These are phyloP conservation scores for Chlorella ohadii DNA, from an alignment of 139 green algal genomes.

Conservation along the genomic window DNA sequence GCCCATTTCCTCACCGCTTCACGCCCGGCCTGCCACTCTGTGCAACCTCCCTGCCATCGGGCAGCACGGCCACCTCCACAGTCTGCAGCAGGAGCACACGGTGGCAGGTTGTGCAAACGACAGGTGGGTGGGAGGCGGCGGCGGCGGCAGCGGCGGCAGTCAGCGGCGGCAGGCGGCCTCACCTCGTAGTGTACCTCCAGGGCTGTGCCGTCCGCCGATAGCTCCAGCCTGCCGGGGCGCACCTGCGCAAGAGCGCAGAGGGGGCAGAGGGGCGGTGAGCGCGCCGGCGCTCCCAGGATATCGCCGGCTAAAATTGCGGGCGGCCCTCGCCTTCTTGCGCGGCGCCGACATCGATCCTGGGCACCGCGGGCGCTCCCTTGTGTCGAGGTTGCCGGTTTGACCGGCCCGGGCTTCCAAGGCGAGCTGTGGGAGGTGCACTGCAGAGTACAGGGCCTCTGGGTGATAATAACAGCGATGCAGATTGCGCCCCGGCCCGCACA, in stretches of 20 bases:
- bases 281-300: no score
- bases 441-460: no score
- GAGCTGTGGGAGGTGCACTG: no score
- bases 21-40: slow-evolving; percentile 25
- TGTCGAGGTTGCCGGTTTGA: no score
- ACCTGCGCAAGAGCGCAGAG: not conserved
- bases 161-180: no score
- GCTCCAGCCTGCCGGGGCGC: slow-evolving; percentile 11
- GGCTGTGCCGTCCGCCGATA: not conserved
- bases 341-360: not conserved
- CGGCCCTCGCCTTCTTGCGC: slow-evolving; percentile 2
- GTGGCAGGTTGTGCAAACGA: not conserved
- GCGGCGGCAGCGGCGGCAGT: not conserved
- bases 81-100: not conserved
- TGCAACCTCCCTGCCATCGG: not conserved
- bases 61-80: not conserved
- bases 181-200: slow-evolving; percentile 34
- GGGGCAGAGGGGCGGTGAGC: not conserved
- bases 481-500: no score
- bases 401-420: no score
- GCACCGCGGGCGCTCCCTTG: no score
- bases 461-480: no score
- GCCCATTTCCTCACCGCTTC: slow-evolving; percentile 24
- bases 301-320: no score
- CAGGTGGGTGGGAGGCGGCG: not conserved